Evolutionary conservation across 1,139 yeast genomes (phyloP).

Genomic region (Saccharomycopsis hybrid): DNA sequence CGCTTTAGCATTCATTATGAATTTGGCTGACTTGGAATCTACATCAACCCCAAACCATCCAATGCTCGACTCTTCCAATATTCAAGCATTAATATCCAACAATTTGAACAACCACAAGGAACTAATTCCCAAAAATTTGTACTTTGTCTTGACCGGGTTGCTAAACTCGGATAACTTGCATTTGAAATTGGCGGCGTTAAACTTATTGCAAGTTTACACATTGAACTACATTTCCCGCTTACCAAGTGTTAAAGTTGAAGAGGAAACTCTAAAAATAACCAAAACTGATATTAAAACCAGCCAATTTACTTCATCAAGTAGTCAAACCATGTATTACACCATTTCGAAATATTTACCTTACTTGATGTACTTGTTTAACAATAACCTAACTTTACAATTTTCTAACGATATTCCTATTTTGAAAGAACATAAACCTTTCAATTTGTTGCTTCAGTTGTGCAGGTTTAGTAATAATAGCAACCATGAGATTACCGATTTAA

Average conservation of each 20-base stretch:
- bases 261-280: background rate
- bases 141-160: conserved; percentile 8
- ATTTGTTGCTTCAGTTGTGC: conserved; percentile 10
- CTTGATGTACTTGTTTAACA: conserved; percentile 6
- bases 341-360: conserved; percentile 12
- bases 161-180: conserved; percentile 11
- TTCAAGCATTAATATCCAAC: background rate
- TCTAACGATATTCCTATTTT: conserved; percentile 12
- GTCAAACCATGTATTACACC: background rate
- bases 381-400: background rate
- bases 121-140: conserved; percentile 7
- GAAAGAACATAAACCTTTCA: conserved; percentile 4
- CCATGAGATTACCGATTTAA: background rate
- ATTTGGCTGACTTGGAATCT: background rate
- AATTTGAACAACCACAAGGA: background rate
- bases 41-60: background rate
- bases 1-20: conserved; percentile 10
- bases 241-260: too few species aligned
- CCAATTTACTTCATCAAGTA: background rate
- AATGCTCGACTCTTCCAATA: background rate
- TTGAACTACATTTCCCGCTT: background rate
- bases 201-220: conserved; percentile 7
- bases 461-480: background rate
- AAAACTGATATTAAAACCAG: background rate
- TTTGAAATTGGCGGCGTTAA: conserved; percentile 9